A percentile compares a stretch with the other conserved stretches of the same genome.
Evolutionary conservation across 768 basidiomycete genomes (phyloP).

Genomic region (Mycena galopus): DNA sequence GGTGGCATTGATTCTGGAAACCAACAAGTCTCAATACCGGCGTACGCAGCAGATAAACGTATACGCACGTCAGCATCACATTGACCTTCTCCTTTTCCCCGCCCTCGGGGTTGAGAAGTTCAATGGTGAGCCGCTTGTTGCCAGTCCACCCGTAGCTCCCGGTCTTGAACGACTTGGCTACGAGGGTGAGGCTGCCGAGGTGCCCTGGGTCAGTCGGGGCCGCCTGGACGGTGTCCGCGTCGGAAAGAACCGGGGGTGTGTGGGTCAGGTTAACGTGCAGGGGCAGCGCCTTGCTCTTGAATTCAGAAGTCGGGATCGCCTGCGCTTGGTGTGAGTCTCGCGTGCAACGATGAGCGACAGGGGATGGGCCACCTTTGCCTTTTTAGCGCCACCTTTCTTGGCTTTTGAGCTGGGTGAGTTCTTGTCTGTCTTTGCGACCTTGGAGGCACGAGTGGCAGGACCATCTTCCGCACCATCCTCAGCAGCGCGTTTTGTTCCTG

Average conservation of each 20-base stretch:
- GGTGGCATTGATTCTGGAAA: slow-evolving; percentile 79
- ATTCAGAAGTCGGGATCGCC: slow-evolving; percentile 63
- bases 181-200: slow-evolving; percentile 67
- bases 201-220: slow-evolving; percentile 68
- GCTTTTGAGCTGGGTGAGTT: slow-evolving; percentile 46
- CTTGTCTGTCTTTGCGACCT: slow-evolving; percentile 62
- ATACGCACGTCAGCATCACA: slow-evolving; percentile 80
- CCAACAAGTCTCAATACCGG: slow-evolving; percentile 4
- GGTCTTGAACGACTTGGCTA: slow-evolving; percentile 73
- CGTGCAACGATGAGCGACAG: slow-evolving; percentile 3
- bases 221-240: slow-evolving; percentile 49
- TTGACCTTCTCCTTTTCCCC: slow-evolving; percentile 76
- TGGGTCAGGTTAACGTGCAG: slow-evolving; percentile 78
- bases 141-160: slow-evolving; percentile 93
- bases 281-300: slow-evolving; percentile 77
- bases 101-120: slow-evolving; percentile 65
- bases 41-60: not conserved
- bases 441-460: slow-evolving; percentile 60
- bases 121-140: slow-evolving; percentile 73
- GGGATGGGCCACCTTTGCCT: slow-evolving; percentile 57
- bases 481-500: slow-evolving; percentile 62
- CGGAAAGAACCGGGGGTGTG: slow-evolving; percentile 63
- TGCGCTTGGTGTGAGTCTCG: slow-evolving; percentile 39
- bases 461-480: slow-evolving; percentile 49
- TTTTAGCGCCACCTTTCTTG: slow-evolving; percentile 55